These are phyloP conservation scores for Xylaria acuta DNA, from an alignment of 495 filamentous ascomycete genomes.

Conservation along the genomic window DNA sequence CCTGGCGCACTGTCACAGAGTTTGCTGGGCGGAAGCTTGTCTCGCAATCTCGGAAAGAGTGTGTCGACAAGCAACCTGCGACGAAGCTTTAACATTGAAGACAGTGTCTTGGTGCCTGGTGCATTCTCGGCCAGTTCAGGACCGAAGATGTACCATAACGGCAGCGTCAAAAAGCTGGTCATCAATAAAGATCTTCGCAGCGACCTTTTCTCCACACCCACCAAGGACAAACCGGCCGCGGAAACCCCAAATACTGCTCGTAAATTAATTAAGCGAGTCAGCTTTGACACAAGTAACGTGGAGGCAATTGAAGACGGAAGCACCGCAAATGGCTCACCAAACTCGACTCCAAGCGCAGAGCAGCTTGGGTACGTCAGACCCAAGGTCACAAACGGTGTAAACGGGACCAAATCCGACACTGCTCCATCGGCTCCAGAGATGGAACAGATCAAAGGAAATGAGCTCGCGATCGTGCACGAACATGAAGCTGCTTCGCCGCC, in stretches of 20 bases:
- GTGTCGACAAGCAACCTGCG: slow-evolving; percentile 68
- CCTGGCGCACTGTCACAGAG: slow-evolving; percentile 69
- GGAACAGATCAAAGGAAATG: slow-evolving; percentile 75
- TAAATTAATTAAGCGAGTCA: slow-evolving; percentile 82
- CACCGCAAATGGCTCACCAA: slow-evolving; percentile 49
- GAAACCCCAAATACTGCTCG: slow-evolving; percentile 58
- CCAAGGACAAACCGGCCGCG: slow-evolving; percentile 48
- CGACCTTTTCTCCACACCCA: slow-evolving; percentile 71
- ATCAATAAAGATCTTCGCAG: slow-evolving; percentile 86
- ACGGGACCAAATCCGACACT: slow-evolving; percentile 53
- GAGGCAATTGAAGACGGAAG: slow-evolving; percentile 47
- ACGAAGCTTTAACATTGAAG: slow-evolving; percentile 63
- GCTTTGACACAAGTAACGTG: slow-evolving; percentile 74
- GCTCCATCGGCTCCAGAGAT: slow-evolving; percentile 63
- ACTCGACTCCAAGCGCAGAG: slow-evolving; percentile 60
- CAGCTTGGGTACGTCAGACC: slow-evolving; percentile 73
- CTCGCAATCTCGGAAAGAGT: slow-evolving; percentile 57
- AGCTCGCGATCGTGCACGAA: slow-evolving; percentile 81
- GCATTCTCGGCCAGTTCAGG: slow-evolving; percentile 77
- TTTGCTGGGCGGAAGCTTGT: slow-evolving; percentile 67
- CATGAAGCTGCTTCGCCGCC: slow-evolving; percentile 57
- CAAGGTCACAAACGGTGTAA: slow-evolving; percentile 56
- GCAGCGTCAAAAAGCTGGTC: slow-evolving; percentile 82
- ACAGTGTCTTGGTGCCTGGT: slow-evolving; percentile 85
- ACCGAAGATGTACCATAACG: slow-evolving; percentile 61